These are phyloP conservation scores for Saccharomycopsis crataegensis DNA, from an alignment of 1,139 yeast species.

Conservation along the genomic window DNA sequence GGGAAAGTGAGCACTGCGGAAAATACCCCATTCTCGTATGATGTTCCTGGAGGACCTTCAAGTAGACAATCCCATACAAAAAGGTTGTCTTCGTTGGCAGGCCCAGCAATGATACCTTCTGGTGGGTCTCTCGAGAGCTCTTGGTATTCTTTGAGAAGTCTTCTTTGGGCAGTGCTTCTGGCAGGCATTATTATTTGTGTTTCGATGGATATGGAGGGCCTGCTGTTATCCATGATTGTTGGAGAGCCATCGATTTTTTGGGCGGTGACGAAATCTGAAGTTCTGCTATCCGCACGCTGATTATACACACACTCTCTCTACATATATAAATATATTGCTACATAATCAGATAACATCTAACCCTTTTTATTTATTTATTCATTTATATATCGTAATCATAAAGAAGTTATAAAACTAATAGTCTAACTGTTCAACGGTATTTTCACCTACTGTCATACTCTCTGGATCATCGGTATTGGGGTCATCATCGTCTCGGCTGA, in stretches of 20 bases:
- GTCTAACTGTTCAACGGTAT: background rate
- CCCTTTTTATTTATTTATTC: too few relatives aligned
- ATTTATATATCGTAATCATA: too few relatives aligned
- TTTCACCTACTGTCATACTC: background rate
- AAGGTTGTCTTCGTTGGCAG: constrained; percentile 70
- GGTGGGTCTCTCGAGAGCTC: constrained; percentile 83
- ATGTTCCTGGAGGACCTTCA: constrained; percentile 91
- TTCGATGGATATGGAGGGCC: background rate
- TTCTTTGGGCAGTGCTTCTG: constrained; percentile 68
- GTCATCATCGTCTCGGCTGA: constrained; percentile 6
- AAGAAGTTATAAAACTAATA: background rate
- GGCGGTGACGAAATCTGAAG: too few relatives aligned
- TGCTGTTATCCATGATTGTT: too few relatives aligned
- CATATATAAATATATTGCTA: too few relatives aligned
- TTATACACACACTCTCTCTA: too few relatives aligned
- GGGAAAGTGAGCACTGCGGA: constrained; percentile 83
- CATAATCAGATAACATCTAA: too few relatives aligned
- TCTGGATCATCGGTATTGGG: background rate
- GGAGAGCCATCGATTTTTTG: too few relatives aligned
- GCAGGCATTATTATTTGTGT: constrained; percentile 32
- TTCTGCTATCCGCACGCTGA: too few relatives aligned
- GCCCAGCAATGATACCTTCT: constrained; percentile 94
- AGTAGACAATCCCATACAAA: constrained; percentile 87
- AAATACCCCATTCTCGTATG: constrained; percentile 90
- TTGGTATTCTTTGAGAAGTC: constrained; percentile 83